These are phyloP conservation scores for Lentinula guzmanii DNA, from an alignment of 768 basidiomycete genomes.

Conservation along the genomic window DNA sequence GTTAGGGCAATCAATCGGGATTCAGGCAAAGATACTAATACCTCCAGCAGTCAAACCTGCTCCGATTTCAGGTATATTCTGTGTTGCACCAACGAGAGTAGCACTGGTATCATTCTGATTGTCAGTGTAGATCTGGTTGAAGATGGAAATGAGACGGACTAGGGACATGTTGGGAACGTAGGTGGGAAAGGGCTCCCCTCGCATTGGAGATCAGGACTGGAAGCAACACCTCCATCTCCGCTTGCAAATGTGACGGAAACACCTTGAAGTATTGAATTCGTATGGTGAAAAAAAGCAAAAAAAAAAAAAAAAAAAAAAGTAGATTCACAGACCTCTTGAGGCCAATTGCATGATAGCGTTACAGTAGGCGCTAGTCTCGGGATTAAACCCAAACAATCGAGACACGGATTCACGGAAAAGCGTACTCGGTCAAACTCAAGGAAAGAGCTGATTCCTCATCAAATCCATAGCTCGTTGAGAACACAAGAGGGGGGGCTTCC, in stretches of 20 bases:
- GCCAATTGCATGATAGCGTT: conserved; percentile 18
- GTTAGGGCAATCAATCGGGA: background rate
- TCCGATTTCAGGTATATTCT: conserved; percentile 18
- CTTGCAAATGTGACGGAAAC: conserved; percentile 27
- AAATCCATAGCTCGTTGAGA: conserved; percentile 6
- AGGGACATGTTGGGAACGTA: conserved; percentile 41
- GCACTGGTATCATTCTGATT: conserved; percentile 16
- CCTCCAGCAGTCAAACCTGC: conserved; percentile 17
- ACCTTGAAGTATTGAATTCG: conserved; percentile 28
- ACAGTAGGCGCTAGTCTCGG: background rate
- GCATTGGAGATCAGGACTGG: conserved; percentile 40
- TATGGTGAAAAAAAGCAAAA: background rate
- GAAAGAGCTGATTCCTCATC: background rate
- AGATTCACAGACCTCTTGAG: background rate
- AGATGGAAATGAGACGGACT: conserved; percentile 14
- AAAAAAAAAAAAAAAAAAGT: no score
- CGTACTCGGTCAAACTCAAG: background rate
- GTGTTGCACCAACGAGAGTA: conserved; percentile 32
- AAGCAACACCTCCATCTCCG: conserved; percentile 32
- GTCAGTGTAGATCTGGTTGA: background rate
- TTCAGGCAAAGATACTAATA: no score
- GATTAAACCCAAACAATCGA: conserved; percentile 15
- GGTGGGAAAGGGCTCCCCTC: conserved; percentile 28
- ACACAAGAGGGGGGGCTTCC: conserved; percentile 19
- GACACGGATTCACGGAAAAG: conserved; percentile 12